phyloP scores from a whole-genome alignment of 2,329 filamentous ascomycete species.

The Claviceps humidiphila region DNA sequence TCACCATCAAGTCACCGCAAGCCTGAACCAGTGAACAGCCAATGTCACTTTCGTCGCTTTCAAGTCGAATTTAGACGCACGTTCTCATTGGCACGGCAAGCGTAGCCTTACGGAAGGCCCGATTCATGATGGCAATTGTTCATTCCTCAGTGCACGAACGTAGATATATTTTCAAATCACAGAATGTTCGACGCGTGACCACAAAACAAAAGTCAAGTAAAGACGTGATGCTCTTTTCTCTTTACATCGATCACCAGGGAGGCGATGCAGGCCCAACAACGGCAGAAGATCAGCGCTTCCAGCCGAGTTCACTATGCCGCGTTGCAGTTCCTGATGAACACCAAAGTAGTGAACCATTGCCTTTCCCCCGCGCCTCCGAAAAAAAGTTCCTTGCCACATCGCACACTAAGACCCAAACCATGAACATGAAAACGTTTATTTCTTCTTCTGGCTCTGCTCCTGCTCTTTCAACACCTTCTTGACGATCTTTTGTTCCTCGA shows the following conservation, averaged over 20 bases:
- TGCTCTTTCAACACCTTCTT: conserved; percentile 99
- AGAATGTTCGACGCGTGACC: not conserved
- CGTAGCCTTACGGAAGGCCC: not conserved
- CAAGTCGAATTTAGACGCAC: not conserved
- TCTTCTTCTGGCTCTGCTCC: conserved; percentile 58
- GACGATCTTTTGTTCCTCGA: conserved; percentile 99
- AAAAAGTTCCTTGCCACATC: conserved; percentile 19
- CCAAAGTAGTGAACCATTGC: conserved; percentile 37
- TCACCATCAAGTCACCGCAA: not conserved
- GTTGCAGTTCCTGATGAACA: conserved; percentile 38
- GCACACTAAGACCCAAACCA: conserved; percentile 20
- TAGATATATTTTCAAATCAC: not conserved
- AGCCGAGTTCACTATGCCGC: conserved; percentile 20
- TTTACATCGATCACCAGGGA: conserved; percentile 33
- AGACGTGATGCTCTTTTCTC: conserved; percentile 24
- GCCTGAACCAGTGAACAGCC: not conserved
- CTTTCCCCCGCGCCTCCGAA: conserved; percentile 3
- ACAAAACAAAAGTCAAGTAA: conserved; percentile 13
- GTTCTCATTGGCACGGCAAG: not conserved
- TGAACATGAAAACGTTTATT: conserved; percentile 39
- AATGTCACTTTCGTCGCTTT: not conserved
- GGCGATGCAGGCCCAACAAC: conserved; percentile 30
- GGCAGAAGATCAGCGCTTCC: conserved; percentile 30
- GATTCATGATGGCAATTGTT: not conserved
- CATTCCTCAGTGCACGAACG: not conserved